phyloP scores from a whole-genome alignment of 371 early-diverging fungal genomes.

The Hamiltosporidium tvaerminnensis region DNA sequence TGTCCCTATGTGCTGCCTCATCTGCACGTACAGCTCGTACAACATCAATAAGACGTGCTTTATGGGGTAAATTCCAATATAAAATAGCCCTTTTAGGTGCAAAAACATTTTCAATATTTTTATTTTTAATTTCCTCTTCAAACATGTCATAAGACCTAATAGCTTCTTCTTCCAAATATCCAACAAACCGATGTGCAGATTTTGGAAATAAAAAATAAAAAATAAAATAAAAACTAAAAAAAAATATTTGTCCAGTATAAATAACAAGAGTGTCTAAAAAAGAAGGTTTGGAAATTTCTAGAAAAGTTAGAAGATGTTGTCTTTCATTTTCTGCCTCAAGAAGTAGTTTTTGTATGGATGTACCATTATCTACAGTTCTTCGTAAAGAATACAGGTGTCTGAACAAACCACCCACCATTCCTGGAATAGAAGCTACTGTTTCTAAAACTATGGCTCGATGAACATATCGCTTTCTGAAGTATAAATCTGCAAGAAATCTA shows the following conservation, averaged over 20 bases:
- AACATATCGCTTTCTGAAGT: slow-evolving; percentile 62
- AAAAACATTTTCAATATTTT: slow-evolving; percentile 58
- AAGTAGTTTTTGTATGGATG: slow-evolving; percentile 66
- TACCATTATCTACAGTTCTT: slow-evolving; percentile 63
- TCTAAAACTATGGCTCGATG: slow-evolving; percentile 68
- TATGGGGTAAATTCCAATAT: slow-evolving; percentile 68
- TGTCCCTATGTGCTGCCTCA: slow-evolving; percentile 72
- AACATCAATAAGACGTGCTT: slow-evolving; percentile 69
- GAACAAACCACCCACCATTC: slow-evolving; percentile 70
- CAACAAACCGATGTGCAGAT: slow-evolving; percentile 66
- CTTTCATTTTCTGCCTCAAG: slow-evolving; percentile 72
- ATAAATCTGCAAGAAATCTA: slow-evolving; percentile 60
- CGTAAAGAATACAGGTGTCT: slow-evolving; percentile 68
- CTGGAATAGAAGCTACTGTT: slow-evolving; percentile 70
- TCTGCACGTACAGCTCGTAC: slow-evolving; percentile 81
- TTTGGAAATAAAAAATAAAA: slow-evolving; percentile 65
- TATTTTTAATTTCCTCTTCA: slow-evolving; percentile 66
- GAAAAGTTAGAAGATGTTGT: slow-evolving; percentile 72
- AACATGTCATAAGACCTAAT: slow-evolving; percentile 73
- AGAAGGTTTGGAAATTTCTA: slow-evolving; percentile 60
- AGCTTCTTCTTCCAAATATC: slow-evolving; percentile 66
- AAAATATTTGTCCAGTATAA: slow-evolving; percentile 63
- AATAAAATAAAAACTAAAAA: slow-evolving; percentile 68
- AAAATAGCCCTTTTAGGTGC: slow-evolving; percentile 65
- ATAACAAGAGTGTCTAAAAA: slow-evolving; percentile 57